Percentiles rank a stretch among this genome's conserved stretches.
phyloP scores from a whole-genome alignment of 2,329 filamentous ascomycete genomes.

The Epichloe brachyelytri region DNA sequence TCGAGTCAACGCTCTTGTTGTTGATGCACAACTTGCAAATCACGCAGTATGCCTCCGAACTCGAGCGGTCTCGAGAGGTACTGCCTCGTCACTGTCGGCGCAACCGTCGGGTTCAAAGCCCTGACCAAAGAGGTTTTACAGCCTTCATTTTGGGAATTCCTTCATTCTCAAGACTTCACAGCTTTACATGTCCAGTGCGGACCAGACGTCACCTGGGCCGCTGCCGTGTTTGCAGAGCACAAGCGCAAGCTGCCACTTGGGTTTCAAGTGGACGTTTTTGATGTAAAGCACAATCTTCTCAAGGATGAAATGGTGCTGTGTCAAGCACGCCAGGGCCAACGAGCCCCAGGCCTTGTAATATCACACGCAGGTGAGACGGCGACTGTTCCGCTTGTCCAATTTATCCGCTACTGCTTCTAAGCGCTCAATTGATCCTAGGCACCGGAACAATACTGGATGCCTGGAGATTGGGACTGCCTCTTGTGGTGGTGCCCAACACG shows the following conservation, averaged over 20 bases:
- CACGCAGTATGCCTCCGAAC: slow-evolving; percentile 3
- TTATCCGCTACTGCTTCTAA: not conserved
- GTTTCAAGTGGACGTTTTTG: slow-evolving; percentile 19
- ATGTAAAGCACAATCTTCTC: slow-evolving; percentile 20
- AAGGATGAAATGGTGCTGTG: slow-evolving; percentile 41
- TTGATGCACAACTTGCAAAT: not conserved
- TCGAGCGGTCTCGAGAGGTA: slow-evolving; percentile 15
- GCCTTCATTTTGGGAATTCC: slow-evolving; percentile 46
- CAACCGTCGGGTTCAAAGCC: slow-evolving; percentile 69
- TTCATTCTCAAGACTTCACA: slow-evolving; percentile 51
- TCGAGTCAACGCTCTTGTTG: not conserved
- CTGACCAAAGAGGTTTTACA: slow-evolving; percentile 56
- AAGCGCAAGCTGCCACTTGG: slow-evolving; percentile 13
- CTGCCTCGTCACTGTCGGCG: slow-evolving; percentile 85
- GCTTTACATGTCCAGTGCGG: slow-evolving; percentile 73
- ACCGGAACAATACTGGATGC: slow-evolving; percentile 83
- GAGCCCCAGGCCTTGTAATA: slow-evolving; percentile 60
- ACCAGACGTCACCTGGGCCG: slow-evolving; percentile 37
- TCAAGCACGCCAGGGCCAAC: slow-evolving; percentile 30
- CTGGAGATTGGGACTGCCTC: slow-evolving; percentile 55
- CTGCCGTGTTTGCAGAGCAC: slow-evolving; percentile 8
- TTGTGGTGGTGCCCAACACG: slow-evolving; percentile 85
- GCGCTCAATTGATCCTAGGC: slow-evolving; percentile 36
- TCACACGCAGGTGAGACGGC: slow-evolving; percentile 65
- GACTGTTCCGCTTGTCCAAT: too few relatives aligned